These are phyloP conservation scores for Umbelopsis sp. DNA, from an alignment of 192 early-diverging fungal species.

Conservation along the genomic window DNA sequence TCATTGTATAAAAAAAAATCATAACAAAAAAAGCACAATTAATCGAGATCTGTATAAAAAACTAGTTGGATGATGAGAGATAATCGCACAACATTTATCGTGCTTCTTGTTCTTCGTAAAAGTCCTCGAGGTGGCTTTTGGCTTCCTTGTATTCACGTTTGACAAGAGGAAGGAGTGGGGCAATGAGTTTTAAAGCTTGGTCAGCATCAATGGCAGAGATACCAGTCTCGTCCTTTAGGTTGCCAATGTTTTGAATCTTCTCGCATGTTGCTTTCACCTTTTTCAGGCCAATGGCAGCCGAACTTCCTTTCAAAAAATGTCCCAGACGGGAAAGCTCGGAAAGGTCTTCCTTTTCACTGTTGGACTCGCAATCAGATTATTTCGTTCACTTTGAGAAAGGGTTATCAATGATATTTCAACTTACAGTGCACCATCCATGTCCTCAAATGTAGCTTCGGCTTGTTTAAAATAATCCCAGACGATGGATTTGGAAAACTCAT, in stretches of 20 bases:
- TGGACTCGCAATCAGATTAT: neutral
- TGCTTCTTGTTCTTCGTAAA: conserved; percentile 59
- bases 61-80: no score
- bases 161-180: conserved; percentile 56
- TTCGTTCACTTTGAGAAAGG: neutral
- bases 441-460: conserved; percentile 74
- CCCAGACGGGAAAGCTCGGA: conserved; percentile 75
- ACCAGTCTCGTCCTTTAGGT: conserved; percentile 58
- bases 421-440: conserved; percentile 76
- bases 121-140: conserved; percentile 63
- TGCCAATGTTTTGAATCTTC: conserved; percentile 85
- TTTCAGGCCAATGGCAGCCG: conserved; percentile 80
- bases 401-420: neutral
- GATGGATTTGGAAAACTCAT: conserved; percentile 75
- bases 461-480: conserved; percentile 86
- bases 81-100: conserved; percentile 4
- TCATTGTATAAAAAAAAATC: no score
- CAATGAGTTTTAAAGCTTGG: conserved; percentile 61
- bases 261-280: conserved; percentile 84
- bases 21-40: no score
- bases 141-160: conserved; percentile 76
- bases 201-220: conserved; percentile 50
- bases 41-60: no score
- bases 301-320: conserved; percentile 92
- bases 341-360: conserved; percentile 63